phyloP scores from a whole-genome alignment of 345 rosid species.

The Viola odorata region DNA sequence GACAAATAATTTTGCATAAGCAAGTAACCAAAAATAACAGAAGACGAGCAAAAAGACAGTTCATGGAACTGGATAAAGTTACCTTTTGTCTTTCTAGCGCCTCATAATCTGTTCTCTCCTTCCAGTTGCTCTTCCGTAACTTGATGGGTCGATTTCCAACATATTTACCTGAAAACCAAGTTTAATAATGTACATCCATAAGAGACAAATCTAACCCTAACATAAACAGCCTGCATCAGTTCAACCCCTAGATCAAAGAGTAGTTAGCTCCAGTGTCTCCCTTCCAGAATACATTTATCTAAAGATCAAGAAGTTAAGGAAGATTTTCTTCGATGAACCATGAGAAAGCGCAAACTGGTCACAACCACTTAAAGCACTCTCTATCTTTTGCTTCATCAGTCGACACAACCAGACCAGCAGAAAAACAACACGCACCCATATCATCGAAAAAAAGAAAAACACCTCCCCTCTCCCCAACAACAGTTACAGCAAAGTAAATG shows the following conservation, averaged over 20 bases:
- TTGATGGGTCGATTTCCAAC: conserved; percentile 96
- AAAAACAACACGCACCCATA: too few species aligned
- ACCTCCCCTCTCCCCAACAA: not conserved
- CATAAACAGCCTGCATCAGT: too few species aligned
- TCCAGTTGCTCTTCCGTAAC: conserved; percentile 96
- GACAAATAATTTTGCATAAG: not conserved
- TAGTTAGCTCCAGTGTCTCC: too few species aligned
- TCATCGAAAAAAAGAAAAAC: too few species aligned
- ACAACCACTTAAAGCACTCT: not conserved
- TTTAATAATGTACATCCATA: not conserved
- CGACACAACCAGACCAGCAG: too few species aligned
- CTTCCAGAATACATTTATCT: too few species aligned
- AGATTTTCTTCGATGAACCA: too few species aligned
- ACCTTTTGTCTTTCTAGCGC: conserved; percentile 78
- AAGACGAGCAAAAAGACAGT: not conserved
- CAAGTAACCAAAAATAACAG: not conserved
- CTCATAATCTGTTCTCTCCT: conserved; percentile 72
- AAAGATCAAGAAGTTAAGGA: too few species aligned
- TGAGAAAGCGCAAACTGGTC: not conserved
- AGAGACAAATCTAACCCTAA: too few species aligned
- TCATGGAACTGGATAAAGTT: not conserved
- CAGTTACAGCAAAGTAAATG: not conserved
- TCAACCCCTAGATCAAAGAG: too few species aligned
- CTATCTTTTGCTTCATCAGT: not conserved
- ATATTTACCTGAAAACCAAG: conserved; percentile 64